Evolutionary conservation across 1,284 basidiomycete species (phyloP).

Genomic region (Cryptococcus depauperatus): DNA sequence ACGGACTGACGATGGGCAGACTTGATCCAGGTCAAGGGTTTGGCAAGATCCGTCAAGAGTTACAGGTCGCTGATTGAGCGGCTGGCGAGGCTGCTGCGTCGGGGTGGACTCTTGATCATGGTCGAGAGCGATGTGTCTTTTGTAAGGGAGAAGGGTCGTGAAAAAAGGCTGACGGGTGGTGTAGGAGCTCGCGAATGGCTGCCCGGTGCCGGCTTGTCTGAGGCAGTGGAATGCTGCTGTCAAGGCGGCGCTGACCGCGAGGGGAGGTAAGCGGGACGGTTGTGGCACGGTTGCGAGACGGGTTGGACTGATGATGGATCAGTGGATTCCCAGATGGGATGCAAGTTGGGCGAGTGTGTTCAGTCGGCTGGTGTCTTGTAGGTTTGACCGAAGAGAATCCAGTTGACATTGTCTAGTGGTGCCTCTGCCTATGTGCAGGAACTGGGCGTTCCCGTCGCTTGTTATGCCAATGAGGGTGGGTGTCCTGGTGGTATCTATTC

Average conservation of each 20-base stretch:
- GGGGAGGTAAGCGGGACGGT: constrained; percentile 14
- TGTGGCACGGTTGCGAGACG: too few species aligned
- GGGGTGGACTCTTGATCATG: constrained; percentile 35
- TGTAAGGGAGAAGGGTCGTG: constrained; percentile 29
- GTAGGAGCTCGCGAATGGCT: too few species aligned
- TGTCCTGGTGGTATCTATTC: constrained; percentile 1
- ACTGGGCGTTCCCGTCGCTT: constrained; percentile 28
- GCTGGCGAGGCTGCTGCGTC: constrained; percentile 29
- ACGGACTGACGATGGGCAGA: constrained; percentile 18
- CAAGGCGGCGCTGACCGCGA: constrained; percentile 17
- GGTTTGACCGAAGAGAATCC: constrained; percentile 6
- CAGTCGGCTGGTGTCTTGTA: constrained; percentile 30
- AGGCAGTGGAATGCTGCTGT: constrained; percentile 25
- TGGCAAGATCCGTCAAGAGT: constrained; percentile 28
- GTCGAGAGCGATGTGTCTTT: constrained; percentile 34
- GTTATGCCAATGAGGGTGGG: constrained; percentile 28
- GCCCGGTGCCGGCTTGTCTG: constrained; percentile 9
- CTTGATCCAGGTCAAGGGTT: constrained; percentile 38
- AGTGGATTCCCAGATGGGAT: constrained; percentile 24
- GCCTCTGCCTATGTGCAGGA: constrained; percentile 30
- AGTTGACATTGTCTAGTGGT: constrained; percentile 14
- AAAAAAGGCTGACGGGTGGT: neutral
- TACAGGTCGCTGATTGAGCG: constrained; percentile 31
- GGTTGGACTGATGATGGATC: neutral
- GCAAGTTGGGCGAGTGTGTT: constrained; percentile 13